Percentiles rank a stretch among this genome's conserved stretches.
phyloP scores from a whole-genome alignment of 2,329 filamentous ascomycete genomes.

The Aureobasidium sp. region DNA sequence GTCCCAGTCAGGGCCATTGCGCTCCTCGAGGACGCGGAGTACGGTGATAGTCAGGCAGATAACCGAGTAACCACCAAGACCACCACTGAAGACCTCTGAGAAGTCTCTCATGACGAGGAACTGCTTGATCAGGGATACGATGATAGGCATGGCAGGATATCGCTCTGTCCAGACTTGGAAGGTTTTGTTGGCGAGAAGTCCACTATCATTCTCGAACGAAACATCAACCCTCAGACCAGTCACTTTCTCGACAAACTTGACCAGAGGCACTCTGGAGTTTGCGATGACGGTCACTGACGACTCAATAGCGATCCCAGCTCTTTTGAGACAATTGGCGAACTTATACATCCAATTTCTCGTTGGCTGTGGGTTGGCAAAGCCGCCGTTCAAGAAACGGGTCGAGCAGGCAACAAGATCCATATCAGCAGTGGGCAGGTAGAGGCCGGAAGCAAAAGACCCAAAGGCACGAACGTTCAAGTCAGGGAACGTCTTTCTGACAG shows the following conservation, averaged over 20 bases:
- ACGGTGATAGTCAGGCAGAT: conserved; percentile 90
- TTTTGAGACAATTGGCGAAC: conserved; percentile 54
- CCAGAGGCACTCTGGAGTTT: conserved; percentile 75
- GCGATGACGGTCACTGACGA: conserved; percentile 59
- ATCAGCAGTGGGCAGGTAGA: conserved; percentile 70
- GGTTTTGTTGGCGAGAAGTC: conserved; percentile 69
- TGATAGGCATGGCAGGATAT: conserved; percentile 75
- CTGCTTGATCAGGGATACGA: conserved; percentile 87
- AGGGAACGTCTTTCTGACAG: conserved; percentile 41
- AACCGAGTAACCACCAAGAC: conserved; percentile 86
- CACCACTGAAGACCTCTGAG: conserved; percentile 86
- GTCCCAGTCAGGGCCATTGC: conserved; percentile 24
- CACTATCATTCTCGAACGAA: conserved; percentile 86
- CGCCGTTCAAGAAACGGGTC: conserved; percentile 47
- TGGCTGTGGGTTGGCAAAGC: conserved; percentile 29
- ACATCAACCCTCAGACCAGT: conserved; percentile 84
- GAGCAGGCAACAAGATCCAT: conserved; percentile 87
- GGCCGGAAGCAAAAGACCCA: conserved; percentile 81
- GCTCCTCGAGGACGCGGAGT: conserved; percentile 68
- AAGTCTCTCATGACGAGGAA: conserved; percentile 80
- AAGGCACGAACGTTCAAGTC: conserved; percentile 65
- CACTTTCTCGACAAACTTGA: conserved; percentile 76
- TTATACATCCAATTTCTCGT: conserved; percentile 41
- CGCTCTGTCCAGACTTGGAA: conserved; percentile 70
- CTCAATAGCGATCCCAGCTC: conserved; percentile 48